Evolutionary conservation across 345 rosid species (phyloP).

Genomic region (Boechera stricta): DNA sequence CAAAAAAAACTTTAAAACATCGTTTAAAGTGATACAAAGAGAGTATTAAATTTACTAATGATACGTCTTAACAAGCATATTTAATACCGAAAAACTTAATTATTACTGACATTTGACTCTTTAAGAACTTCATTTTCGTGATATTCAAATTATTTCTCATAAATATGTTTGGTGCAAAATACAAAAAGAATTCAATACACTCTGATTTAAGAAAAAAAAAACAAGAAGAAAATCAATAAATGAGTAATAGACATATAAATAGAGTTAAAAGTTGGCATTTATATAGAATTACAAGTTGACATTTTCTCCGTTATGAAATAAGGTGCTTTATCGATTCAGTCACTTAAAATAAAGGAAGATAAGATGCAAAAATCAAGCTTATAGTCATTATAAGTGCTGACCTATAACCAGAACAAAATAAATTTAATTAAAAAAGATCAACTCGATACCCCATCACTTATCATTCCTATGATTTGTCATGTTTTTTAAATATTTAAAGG

Average conservation of each 20-base stretch:
- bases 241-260: not conserved
- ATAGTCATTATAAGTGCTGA: constrained; percentile 32
- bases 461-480: not conserved
- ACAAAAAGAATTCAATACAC: no score
- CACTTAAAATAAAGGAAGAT: constrained; percentile 32
- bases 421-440: not conserved
- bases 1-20: no score
- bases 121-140: no score
- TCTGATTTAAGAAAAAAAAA: no score
- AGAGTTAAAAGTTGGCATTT: constrained; percentile 9
- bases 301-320: constrained; percentile 2
- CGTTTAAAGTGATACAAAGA: no score
- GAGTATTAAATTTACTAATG: no score
- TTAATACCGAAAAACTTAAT: no score
- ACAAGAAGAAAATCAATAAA: not conserved
- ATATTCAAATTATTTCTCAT: no score
- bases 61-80: no score
- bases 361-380: constrained; percentile 32
- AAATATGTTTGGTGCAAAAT: no score
- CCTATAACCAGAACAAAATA: constrained; percentile 4
- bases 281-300: not conserved
- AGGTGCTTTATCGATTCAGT: constrained; percentile 9
- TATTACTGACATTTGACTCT: no score
- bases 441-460: constrained; percentile 28
- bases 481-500: constrained; percentile 29